Evolutionary conservation across 73 alveolate genomes (phyloP), one percentile per base, ranked within the genome.

Genomic region (Uronychia setigera): DNA sequence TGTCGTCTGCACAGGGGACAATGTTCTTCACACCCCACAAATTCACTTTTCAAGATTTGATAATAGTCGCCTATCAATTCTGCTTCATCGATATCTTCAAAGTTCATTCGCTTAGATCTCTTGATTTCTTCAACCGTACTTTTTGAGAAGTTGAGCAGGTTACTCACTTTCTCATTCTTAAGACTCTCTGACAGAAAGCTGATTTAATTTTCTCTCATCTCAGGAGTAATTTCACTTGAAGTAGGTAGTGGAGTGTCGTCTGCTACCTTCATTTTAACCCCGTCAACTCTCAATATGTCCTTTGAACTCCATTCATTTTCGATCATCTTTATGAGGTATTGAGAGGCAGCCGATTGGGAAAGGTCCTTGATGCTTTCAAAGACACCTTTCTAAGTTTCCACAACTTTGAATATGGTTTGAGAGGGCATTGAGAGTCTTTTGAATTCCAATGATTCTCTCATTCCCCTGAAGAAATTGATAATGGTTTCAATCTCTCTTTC

Each of bases 1-100:
- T 84, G 35, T 57, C 80, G 77, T 13, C 91, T 28, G 35, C 91
- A 84, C 29, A 84, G 58, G 1, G 84, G 86, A 77, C 91, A 84
- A 30, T 84, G 80, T 33, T 84, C 87, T 31, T 34, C 46, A 31
- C 91, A 84, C 13, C 91, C 91, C 11, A 78, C 74, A 46, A 77
- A 78, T 32, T 33, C 28, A 29, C 29, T 1, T 77, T 78, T 84
- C 31, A 84, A 33, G 25, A 11, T 59, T 33, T 84, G 34, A 11
- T 26, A 67, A 1, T 27, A 26, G 32, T 59, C 82, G 30, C 30
- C 82, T 0, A 82, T 32, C 26, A 82, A 27, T 29, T 82, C 89
- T 19, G 67, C 5, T 19, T 46, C 67, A 5, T 46, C 67, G 5
- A 46, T 46, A 46, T 46, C 67, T 19, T 46, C 67, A 46, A 46